phyloP scores from a whole-genome alignment of 805 yeast genomes.

The Zygotorulaspora florentina region DNA sequence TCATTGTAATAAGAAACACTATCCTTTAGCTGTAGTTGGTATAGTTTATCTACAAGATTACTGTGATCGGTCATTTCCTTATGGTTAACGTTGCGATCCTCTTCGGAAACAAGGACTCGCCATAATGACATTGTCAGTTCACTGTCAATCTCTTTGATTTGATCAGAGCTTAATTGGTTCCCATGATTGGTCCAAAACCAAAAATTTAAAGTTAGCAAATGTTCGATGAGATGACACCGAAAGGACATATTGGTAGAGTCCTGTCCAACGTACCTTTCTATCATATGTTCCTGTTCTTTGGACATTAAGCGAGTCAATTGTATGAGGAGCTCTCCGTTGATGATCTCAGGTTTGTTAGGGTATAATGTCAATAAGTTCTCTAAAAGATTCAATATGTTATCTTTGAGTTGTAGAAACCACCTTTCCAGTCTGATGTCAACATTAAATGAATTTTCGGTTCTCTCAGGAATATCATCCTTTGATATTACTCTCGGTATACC shows the following conservation, averaged over 20 bases:
- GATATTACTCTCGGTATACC: conserved; percentile 27
- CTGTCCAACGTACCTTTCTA: conserved; percentile 25
- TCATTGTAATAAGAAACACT: conserved; percentile 34
- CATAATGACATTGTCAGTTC: conserved; percentile 50
- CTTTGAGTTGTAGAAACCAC: conserved; percentile 34
- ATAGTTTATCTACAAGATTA: conserved; percentile 35
- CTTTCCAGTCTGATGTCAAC: conserved; percentile 21
- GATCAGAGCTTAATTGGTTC: conserved; percentile 13
- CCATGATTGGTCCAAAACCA: conserved; percentile 22
- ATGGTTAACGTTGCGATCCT: conserved; percentile 13
- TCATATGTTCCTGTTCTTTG: conserved; percentile 33
- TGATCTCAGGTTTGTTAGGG: conserved; percentile 14
- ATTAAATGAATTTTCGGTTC: conserved; percentile 2
- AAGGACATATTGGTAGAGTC: conserved; percentile 19
- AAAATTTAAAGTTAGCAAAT: conserved; percentile 17
- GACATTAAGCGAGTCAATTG: conserved; percentile 30
- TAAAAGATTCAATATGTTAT: conserved; percentile 45
- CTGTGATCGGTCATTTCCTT: conserved; percentile 21
- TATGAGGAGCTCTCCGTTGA: conserved; percentile 24
- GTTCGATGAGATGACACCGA: conserved; percentile 21
- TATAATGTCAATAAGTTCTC: conserved; percentile 39
- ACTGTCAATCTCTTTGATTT: conserved; percentile 34
- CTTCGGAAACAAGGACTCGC: conserved; percentile 43
- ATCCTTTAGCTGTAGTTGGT: conserved; percentile 30
- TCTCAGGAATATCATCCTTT: conserved; percentile 21